These are phyloP conservation scores for Malus fusca DNA, from an alignment of 306 rosid genomes.

Conservation along the genomic window DNA sequence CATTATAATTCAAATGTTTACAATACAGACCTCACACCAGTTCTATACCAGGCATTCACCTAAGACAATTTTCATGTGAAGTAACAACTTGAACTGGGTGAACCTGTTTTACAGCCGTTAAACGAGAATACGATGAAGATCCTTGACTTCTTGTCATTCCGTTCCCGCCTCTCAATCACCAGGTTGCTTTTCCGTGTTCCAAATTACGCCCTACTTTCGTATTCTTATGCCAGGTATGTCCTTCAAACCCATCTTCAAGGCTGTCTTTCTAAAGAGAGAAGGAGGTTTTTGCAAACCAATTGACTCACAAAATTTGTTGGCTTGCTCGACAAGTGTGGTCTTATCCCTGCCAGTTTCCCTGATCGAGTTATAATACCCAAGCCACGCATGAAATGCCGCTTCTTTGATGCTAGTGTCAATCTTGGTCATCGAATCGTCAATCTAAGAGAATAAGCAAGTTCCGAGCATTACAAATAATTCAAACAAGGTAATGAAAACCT, in stretches of 20 bases:
- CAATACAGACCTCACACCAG: neutral
- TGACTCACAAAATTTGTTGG: conserved; percentile 60
- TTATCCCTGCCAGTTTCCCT: conserved; percentile 82
- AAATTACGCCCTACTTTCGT: conserved; percentile 33
- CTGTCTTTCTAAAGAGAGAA: conserved; percentile 69
- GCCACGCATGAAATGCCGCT: conserved; percentile 95
- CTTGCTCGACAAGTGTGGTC: conserved; percentile 60
- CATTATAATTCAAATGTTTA: neutral
- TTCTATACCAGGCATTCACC: conserved; percentile 1
- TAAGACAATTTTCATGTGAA: neutral
- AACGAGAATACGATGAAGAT: neutral
- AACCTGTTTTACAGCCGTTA: conserved; percentile 1
- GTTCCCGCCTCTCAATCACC: neutral
- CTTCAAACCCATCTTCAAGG: conserved; percentile 83
- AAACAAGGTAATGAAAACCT: neutral
- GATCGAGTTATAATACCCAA: conserved; percentile 83
- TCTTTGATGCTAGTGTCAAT: conserved; percentile 67
- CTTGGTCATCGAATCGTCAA: conserved; percentile 66
- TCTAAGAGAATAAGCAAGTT: conserved; percentile 32
- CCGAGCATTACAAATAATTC: conserved; percentile 1
- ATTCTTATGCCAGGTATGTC: conserved; percentile 81
- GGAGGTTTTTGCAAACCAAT: conserved; percentile 85
- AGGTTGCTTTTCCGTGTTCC: conserved; percentile 1
- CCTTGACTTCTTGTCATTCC: neutral
- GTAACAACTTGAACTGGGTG: conserved; percentile 1